Percentiles rank a stretch among this genome's conserved stretches.
Conservation (phyloP, 192 early-diverging fungal species). For the Gigaspora rosea region DNA sequence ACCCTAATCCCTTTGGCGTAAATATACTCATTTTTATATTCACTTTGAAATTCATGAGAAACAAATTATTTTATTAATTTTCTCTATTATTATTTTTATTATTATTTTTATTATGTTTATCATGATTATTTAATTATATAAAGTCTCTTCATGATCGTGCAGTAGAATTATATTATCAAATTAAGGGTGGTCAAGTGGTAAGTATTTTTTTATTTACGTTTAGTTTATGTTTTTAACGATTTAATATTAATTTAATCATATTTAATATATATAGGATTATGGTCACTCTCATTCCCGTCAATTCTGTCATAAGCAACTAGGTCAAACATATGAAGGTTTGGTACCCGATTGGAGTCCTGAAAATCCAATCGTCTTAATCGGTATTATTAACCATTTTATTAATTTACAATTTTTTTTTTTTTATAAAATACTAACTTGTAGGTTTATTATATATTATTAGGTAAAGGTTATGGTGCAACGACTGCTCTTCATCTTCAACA, state of each 20-base stretch:
- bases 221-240: too few species aligned
- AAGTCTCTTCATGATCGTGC: conserved; percentile 31
- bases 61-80: not conserved
- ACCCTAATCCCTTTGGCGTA: conserved; percentile 22
- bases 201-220: not conserved
- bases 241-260: too few species aligned
- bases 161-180: conserved; percentile 30
- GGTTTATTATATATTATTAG: not conserved
- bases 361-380: conserved; percentile 30
- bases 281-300: conserved; percentile 14
- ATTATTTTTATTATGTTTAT: too few species aligned
- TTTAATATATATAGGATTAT: conserved; percentile 16
- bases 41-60: not conserved
- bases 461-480: conserved; percentile 30
- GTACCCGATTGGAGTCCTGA: conserved; percentile 26
- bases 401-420: too few species aligned
- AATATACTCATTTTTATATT: not conserved
- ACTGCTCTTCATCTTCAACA: conserved; percentile 30
- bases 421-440: not conserved
- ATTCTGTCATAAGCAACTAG: conserved; percentile 29
- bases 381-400: not conserved
- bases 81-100: too few species aligned
- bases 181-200: conserved; percentile 32
- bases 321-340: conserved; percentile 22
- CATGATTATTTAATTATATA: too few species aligned